A percentile compares a stretch with the other conserved stretches of the same genome.
phyloP scores from a whole-genome alignment of 129 eudicot species.

The Rutidosis leptorrhynchoides region DNA sequence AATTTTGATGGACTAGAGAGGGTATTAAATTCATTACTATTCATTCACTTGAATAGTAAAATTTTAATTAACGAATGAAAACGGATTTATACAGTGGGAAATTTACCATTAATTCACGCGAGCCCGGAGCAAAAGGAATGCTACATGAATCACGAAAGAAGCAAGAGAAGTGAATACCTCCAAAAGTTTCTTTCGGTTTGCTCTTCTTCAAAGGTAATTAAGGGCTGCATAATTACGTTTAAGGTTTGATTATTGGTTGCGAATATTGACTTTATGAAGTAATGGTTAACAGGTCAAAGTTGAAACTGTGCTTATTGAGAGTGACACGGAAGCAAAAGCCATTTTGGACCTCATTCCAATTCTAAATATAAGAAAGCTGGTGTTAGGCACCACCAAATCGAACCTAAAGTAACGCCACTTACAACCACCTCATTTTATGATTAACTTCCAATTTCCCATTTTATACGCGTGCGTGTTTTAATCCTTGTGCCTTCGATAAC shows the following conservation, averaged over 20 bases:
- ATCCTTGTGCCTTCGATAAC: not conserved
- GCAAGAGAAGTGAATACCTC: constrained; percentile 61
- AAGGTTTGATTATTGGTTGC: not conserved
- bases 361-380: constrained; percentile 63
- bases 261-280: not conserved
- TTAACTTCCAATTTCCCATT: not conserved
- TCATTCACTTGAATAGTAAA: not conserved
- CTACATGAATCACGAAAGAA: constrained; percentile 50
- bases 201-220: constrained; percentile 63
- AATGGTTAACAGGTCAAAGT: constrained; percentile 56
- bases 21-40: too few species aligned
- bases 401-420: constrained; percentile 37
- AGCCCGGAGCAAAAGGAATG: constrained; percentile 60
- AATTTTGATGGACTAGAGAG: too few species aligned
- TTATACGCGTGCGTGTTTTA: not conserved
- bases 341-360: constrained; percentile 82
- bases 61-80: not conserved
- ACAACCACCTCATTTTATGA: not conserved
- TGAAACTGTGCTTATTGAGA: constrained; percentile 83
- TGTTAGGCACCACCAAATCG: constrained; percentile 61
- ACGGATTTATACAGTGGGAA: constrained; percentile 46
- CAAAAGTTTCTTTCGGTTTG: constrained; percentile 54
- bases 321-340: constrained; percentile 79
- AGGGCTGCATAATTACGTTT: not conserved
- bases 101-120: constrained; percentile 64